Percentiles rank a stretch among this genome's conserved stretches.
Conservation (phyloP, 1,284 basidiomycete genomes). For the Neonothopanus nambi region DNA sequence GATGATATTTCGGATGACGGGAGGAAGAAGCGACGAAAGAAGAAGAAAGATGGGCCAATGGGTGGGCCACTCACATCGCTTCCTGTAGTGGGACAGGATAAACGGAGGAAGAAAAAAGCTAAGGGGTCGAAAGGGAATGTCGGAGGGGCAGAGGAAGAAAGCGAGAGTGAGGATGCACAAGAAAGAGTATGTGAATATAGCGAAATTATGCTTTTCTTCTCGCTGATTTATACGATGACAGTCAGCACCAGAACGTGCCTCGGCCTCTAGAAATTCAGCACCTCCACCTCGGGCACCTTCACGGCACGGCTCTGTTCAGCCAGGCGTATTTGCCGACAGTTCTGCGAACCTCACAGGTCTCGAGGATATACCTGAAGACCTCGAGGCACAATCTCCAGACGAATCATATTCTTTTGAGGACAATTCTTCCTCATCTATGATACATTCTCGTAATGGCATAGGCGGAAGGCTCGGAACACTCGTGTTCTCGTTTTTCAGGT, state of each 20-base stretch:
- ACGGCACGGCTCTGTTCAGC: constrained; percentile 29
- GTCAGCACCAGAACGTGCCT: constrained; percentile 38
- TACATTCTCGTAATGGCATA: constrained; percentile 5
- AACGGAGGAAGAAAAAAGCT: constrained; percentile 35
- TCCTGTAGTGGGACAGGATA: constrained; percentile 64
- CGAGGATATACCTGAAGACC: constrained; percentile 57
- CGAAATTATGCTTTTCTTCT: not conserved
- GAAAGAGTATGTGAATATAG: constrained; percentile 29
- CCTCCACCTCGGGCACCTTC: constrained; percentile 38
- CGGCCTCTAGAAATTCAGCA: constrained; percentile 26
- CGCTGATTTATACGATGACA: constrained; percentile 24
- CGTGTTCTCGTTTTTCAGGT: constrained; percentile 27
- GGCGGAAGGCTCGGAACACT: constrained; percentile 18
- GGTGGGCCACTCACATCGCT: constrained; percentile 64
- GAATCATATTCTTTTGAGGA: constrained; percentile 18
- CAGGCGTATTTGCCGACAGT: constrained; percentile 29
- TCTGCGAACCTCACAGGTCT: constrained; percentile 44
- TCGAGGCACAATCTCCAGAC: constrained; percentile 34
- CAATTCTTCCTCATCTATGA: constrained; percentile 13
- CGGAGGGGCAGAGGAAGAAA: constrained; percentile 29
- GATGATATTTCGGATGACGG: constrained; percentile 27
- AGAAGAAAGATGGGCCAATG: constrained; percentile 53
- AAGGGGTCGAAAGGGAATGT: constrained; percentile 24
- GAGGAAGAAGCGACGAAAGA: constrained; percentile 49
- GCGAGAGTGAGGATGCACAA: constrained; percentile 38